phyloP scores from a whole-genome alignment of 2,329 filamentous ascomycete species.

The Lomentospora prolificans region DNA sequence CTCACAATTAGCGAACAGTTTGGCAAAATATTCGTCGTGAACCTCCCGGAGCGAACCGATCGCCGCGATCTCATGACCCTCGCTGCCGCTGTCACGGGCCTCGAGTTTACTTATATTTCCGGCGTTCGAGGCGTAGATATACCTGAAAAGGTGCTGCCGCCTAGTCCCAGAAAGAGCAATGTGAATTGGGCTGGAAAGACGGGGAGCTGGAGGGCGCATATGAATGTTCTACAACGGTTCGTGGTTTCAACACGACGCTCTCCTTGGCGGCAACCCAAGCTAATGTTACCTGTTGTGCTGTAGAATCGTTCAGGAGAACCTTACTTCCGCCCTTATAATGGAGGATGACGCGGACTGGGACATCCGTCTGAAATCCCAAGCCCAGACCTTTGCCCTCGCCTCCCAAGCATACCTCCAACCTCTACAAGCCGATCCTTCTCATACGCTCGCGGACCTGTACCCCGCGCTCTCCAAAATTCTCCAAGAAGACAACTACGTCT shows the following conservation, averaged over 20 bases:
- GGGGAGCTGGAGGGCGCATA: conserved; percentile 27
- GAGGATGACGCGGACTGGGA: conserved; percentile 53
- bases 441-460: conserved; percentile 16
- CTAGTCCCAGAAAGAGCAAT: neutral
- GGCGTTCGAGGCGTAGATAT: conserved; percentile 30
- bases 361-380: conserved; percentile 36
- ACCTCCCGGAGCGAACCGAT: conserved; percentile 38
- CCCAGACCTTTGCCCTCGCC: conserved; percentile 29
- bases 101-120: conserved; percentile 35
- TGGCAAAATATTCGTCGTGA: conserved; percentile 41
- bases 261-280: neutral
- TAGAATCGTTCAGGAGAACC: conserved; percentile 32
- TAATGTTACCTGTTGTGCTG: neutral
- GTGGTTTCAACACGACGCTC: conserved; percentile 8
- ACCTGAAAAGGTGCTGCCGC: conserved; percentile 25
- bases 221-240: conserved; percentile 25
- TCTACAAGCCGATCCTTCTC: conserved; percentile 5
- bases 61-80: conserved; percentile 39
- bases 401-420: conserved; percentile 25
- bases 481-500: conserved; percentile 3
- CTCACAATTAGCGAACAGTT: conserved; percentile 29
- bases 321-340: conserved; percentile 39
- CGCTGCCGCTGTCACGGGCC: conserved; percentile 32
- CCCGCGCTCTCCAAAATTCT: neutral
- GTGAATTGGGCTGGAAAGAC: conserved; percentile 6